phyloP scores from a whole-genome alignment of 352 stramenopile genomes.

The Globisporangium middletonii region DNA sequence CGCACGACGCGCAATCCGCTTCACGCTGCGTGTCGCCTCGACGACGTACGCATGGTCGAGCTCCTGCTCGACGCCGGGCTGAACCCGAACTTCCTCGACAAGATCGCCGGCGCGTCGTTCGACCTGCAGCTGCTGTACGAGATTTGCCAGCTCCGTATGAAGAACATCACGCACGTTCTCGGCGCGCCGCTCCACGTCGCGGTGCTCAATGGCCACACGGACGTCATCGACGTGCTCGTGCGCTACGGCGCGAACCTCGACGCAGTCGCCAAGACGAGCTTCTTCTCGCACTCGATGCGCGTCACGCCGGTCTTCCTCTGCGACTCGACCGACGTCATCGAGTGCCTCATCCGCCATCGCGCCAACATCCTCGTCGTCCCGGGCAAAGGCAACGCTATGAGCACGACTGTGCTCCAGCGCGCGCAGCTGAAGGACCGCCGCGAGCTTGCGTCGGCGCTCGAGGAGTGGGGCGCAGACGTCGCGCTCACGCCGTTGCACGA shows the following conservation, averaged over 20 bases:
- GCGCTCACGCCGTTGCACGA: conserved; percentile 74
- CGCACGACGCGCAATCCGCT: conserved; percentile 65
- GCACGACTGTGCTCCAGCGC: conserved; percentile 68
- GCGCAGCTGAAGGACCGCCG: conserved; percentile 51
- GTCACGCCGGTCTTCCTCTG: conserved; percentile 69
- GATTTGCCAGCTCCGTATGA: conserved; percentile 53
- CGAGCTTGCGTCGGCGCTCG: conserved; percentile 48
- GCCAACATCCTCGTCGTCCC: conserved; percentile 70
- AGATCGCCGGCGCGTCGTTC: conserved; percentile 57
- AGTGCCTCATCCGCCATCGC: conserved; percentile 50
- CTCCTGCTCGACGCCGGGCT: conserved; percentile 54
- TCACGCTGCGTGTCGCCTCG: conserved; percentile 56
- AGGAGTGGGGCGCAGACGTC: conserved; percentile 73
- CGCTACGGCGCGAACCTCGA: conserved; percentile 55
- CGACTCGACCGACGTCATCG: conserved; percentile 64
- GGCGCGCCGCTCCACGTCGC: conserved; percentile 65
- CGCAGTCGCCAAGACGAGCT: conserved; percentile 47
- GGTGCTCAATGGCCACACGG: conserved; percentile 53
- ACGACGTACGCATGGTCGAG: conserved; percentile 51
- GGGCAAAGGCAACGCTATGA: conserved; percentile 50
- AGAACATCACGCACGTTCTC: conserved; percentile 62
- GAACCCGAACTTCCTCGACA: conserved; percentile 74
- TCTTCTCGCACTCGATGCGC: conserved; percentile 59
- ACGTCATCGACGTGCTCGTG: conserved; percentile 58
- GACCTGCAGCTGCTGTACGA: conserved; percentile 62